These are phyloP conservation scores for Datisca glomerata DNA, from an alignment of 306 rosid species.

Conservation along the genomic window DNA sequence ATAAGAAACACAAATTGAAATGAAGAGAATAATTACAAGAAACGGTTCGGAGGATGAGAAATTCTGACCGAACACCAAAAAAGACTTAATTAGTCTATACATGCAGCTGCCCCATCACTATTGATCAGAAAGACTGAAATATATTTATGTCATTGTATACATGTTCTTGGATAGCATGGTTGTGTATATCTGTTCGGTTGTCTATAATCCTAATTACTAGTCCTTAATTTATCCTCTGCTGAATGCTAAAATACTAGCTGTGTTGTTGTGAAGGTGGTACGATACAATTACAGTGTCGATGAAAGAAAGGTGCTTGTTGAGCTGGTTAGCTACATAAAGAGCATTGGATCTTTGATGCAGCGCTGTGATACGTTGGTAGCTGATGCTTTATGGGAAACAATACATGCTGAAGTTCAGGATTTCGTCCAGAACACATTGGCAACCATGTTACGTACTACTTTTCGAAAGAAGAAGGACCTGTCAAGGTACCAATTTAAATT, in stretches of 20 bases:
- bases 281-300: conserved; percentile 78
- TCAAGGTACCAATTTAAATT: conserved; percentile 48
- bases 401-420: conserved; percentile 98
- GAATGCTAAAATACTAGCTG: conserved; percentile 6
- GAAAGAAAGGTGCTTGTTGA: conserved; percentile 90
- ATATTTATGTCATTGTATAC: too few species aligned
- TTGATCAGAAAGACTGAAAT: too few species aligned
- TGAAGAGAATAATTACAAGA: too few species aligned
- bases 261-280: conserved; percentile 58
- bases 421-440: conserved; percentile 96
- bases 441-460: conserved; percentile 83
- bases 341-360: conserved; percentile 95
- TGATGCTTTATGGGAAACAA: conserved; percentile 98
- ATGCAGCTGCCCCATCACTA: too few species aligned
- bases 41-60: too few species aligned
- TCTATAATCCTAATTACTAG: too few species aligned
- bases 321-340: conserved; percentile 91
- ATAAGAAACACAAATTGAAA: too few species aligned
- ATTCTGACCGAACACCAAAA: too few species aligned
- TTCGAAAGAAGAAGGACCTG: conserved; percentile 94
- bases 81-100: too few species aligned
- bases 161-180: too few species aligned
- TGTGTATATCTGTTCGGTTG: too few species aligned
- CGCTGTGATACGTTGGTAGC: conserved; percentile 83
- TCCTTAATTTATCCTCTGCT: conserved; percentile 6